Evolutionary conservation across 2,329 filamentous ascomycete species (phyloP).

Genomic region (Tothia fuscella): DNA sequence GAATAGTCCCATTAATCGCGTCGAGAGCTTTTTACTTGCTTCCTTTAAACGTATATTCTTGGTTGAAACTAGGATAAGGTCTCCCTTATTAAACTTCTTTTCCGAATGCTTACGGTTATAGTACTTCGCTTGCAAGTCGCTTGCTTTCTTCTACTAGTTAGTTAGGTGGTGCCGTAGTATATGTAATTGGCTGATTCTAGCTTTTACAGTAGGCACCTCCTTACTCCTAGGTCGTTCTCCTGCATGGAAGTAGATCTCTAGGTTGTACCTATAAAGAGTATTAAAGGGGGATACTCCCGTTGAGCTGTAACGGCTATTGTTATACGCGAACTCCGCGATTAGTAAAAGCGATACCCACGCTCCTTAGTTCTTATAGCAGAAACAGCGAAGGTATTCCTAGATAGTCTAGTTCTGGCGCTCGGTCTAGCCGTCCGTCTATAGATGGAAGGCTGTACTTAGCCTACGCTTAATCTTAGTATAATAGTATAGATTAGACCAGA

Average conservation of each 20-base stretch:
- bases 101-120: not conserved
- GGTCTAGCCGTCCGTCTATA: conserved; percentile 13
- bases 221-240: not conserved
- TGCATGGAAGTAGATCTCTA: no score
- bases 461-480: conserved; percentile 9
- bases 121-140: not conserved
- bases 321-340: conserved; percentile 6
- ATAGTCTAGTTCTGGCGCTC: conserved; percentile 12
- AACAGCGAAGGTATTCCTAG: conserved; percentile 12
- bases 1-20: not conserved
- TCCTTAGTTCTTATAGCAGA: not conserved
- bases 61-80: not conserved
- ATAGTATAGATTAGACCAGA: conserved; percentile 11
- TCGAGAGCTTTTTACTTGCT: not conserved
- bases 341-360: not conserved
- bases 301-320: not conserved
- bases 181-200: not conserved
- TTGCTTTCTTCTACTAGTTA: not conserved
- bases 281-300: not conserved
- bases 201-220: not conserved
- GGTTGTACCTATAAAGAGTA: no score
- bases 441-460: conserved; percentile 11
- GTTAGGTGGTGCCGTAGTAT: not conserved
- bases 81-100: not conserved
- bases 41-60: not conserved